Evolutionary conservation across 2,329 filamentous ascomycete species (phyloP).

Genomic region (Orbilia blumenaviensis): DNA sequence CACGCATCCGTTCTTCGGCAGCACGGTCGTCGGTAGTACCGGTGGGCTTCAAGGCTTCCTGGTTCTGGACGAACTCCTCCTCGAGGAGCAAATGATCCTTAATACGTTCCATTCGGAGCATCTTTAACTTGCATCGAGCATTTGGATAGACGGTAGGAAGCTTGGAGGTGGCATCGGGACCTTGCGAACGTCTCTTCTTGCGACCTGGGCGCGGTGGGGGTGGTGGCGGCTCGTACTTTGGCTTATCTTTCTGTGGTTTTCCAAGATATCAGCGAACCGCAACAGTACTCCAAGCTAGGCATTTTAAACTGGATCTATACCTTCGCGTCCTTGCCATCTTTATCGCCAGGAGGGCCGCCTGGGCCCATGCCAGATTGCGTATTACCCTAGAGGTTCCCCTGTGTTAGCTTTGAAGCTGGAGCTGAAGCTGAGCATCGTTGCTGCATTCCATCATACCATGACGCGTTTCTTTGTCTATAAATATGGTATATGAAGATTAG

Average conservation of each 20-base stretch:
- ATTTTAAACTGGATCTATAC: constrained; percentile 63
- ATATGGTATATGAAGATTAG: neutral
- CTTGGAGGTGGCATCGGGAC: constrained; percentile 93
- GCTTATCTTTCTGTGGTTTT: constrained; percentile 87
- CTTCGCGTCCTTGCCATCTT: constrained; percentile 94
- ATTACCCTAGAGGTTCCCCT: constrained; percentile 70
- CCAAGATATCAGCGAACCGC: neutral
- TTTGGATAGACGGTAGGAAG: constrained; percentile 93
- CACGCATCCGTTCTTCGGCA: constrained; percentile 90
- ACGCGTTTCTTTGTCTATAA: constrained; percentile 35
- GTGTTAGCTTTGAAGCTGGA: neutral
- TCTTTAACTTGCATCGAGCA: constrained; percentile 94
- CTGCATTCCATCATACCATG: constrained; percentile 33
- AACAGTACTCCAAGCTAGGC: neutral
- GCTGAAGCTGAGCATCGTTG: constrained; percentile 52
- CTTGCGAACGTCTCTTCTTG: constrained; percentile 97
- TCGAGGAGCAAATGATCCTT: constrained; percentile 97
- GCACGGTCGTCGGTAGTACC: constrained; percentile 79
- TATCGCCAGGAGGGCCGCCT: constrained; percentile 74
- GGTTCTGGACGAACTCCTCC: constrained; percentile 99
- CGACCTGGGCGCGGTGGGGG: constrained; percentile 96
- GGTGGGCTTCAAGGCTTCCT: constrained; percentile 87
- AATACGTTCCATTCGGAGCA: constrained; percentile 97
- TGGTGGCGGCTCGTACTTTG: constrained; percentile 98
- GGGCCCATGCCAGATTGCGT: constrained; percentile 86